Conservation (phyloP, 352 stramenopile genomes). For the Saprolegnia parasitica region DNA sequence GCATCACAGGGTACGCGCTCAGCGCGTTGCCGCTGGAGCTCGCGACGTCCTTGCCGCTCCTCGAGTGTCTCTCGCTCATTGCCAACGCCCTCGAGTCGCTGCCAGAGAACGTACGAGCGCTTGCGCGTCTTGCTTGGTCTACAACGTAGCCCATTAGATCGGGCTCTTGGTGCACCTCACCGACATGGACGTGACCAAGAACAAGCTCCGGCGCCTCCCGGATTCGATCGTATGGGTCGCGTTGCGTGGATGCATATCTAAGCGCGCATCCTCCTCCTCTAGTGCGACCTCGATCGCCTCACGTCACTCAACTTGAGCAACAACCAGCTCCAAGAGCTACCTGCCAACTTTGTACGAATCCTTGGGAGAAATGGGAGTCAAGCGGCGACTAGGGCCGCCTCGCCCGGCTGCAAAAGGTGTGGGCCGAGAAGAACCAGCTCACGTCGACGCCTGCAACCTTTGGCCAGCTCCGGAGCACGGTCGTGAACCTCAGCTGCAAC, state of each 20-base stretch:
- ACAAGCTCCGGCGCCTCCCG: conserved; percentile 42
- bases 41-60: conserved; percentile 31
- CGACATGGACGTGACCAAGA: conserved; percentile 61
- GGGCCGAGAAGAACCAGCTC: conserved; percentile 50
- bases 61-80: conserved; percentile 53
- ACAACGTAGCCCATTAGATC: conserved; percentile 31
- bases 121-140: not conserved
- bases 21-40: conserved; percentile 36
- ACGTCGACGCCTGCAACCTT: conserved; percentile 43
- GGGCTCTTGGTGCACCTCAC: conserved; percentile 37
- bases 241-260: not conserved
- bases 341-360: conserved; percentile 36
- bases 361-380: not conserved
- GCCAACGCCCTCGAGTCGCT: conserved; percentile 42
- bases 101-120: conserved; percentile 44
- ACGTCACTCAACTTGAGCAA: conserved; percentile 45
- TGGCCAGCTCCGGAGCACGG: conserved; percentile 34
- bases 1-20: conserved; percentile 49
- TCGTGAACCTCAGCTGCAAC: conserved; percentile 49
- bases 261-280: no score
- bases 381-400: conserved; percentile 28
- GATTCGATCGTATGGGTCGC: conserved; percentile 35
- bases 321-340: conserved; percentile 48
- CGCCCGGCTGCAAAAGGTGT: conserved; percentile 40
- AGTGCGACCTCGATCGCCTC: conserved; percentile 30